Base-by-base conservation (phyloP, 2,329 filamentous ascomycete species). In the Passalora sequoiae region DNA sequence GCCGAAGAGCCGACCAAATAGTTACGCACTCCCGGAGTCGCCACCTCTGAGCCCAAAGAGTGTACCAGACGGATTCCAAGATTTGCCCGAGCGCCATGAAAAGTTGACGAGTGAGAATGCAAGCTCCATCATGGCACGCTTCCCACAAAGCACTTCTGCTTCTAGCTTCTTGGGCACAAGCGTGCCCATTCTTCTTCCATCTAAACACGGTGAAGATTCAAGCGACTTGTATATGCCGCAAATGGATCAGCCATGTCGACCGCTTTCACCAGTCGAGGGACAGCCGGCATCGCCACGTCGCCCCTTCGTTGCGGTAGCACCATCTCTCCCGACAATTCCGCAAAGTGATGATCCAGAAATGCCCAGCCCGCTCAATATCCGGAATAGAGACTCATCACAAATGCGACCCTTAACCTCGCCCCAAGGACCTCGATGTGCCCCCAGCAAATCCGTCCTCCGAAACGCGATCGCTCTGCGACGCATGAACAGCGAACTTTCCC, bases 401-500 rank as follows among this genome's bases (percentile, higher is more conserved):
- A 6, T 12, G 24, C 24, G 24, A 27, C 24, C 24, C 24, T 27
- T 12, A 6, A 27, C 24, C 12, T 27, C 24, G 5, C 49, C 53
- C n/a, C 15, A 24, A 31, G 59, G 59, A 20, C 67, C 68, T 0
- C 63, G 67, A 33, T 44, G 49, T 2, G 58, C 57, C 6, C 65
- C 68, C 2, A 60, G 63, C 1, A 61, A 61, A 40, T 61, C 62
- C 9, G 53, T 71, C 4, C 61, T 66, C 10, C 60, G 61, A 22
- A 66, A 65, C 6, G 66, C 69, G 30, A 59, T 60, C 46, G 63
- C 62, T 13, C 57, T 71, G 3, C 57, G 69, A 4, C 60, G 68
- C 15, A 70, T 70, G 68, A 70, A 71, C 50, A 66, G 63, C 19
- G 67, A 70, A 40, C 60, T 63, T 10, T 43, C 51, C 16, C 42